phyloP scores from a whole-genome alignment of 345 rosid species.

The Anastatica hierochuntica region DNA sequence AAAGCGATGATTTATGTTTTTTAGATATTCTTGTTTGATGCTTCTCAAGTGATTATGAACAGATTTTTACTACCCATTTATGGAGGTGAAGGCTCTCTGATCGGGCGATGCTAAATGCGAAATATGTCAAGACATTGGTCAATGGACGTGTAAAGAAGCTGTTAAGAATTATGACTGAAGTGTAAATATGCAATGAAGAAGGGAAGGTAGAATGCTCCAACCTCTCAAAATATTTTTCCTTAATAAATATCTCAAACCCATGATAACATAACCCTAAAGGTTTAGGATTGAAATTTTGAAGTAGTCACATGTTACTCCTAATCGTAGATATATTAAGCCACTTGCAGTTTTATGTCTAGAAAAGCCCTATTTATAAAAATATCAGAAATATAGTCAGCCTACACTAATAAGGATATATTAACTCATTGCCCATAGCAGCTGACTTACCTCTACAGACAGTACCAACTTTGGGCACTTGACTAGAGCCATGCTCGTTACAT shows the following conservation, averaged over 20 bases:
- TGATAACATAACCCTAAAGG: neutral
- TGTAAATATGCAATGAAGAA: neutral
- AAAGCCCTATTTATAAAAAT: slow-evolving; percentile 5
- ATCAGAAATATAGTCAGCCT: slow-evolving; percentile 20
- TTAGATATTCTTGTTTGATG: too few species aligned
- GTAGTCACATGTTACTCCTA: too few species aligned
- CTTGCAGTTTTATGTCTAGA: slow-evolving; percentile 8
- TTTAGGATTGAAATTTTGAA: neutral
- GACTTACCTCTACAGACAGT: slow-evolving; percentile 35
- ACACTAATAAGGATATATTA: slow-evolving; percentile 25
- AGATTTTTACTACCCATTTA: too few species aligned
- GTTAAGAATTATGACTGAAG: too few species aligned
- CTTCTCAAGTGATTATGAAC: too few species aligned
- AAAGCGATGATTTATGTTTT: too few species aligned
- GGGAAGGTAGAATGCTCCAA: neutral
- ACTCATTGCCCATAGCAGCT: slow-evolving; percentile 14
- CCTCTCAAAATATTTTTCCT: neutral
- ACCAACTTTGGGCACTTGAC: slow-evolving; percentile 12
- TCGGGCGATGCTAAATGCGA: too few species aligned
- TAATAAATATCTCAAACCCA: neutral
- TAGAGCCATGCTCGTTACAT: slow-evolving; percentile 21
- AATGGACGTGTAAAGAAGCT: too few species aligned
- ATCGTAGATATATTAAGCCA: slow-evolving; percentile 1
- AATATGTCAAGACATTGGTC: too few species aligned
- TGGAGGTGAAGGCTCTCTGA: too few species aligned